Evolutionary conservation across 1,139 yeast species (phyloP), one percentile per base, ranked within the genome.

Genomic region (Yamadazyma oceani): DNA sequence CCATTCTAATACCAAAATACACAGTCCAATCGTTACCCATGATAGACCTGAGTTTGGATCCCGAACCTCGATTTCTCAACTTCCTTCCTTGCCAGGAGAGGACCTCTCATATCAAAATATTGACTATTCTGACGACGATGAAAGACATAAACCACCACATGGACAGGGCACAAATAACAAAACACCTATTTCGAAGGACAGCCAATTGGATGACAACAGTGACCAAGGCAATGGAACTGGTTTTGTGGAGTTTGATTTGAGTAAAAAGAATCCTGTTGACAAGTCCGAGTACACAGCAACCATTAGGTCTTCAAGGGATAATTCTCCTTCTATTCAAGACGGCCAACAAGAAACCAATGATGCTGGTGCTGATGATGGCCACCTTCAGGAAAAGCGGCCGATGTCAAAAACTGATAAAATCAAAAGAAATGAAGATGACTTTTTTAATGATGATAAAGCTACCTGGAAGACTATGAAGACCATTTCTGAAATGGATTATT

Each of bases 381-480:
- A 27, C 23, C 23, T 31, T 19, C 21, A 19, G 21, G 8, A 19
- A 19, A 6, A 5, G 8, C 5, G 16, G 31, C 33, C 28, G 34
- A 10, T 36, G 21, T 9, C 30, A 9, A 27, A 42, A 13, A 46
- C 45, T 12, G 39, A 43, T 7, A 25, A 23, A 17, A 19, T 41
- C 13, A 37, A 36, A 26, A 44, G 39, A 2, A 46, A 44, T 14
- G 69, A 58, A 3, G 69, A 67, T 31, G 73, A 67, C 41, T 69
- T 69, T 46, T 69, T 69, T 45, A 51, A 53, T 39, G 51, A 55
- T 15, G 53, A 57, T 15, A 41, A 51, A 7, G 41, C 64, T 10
- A 71, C 69, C 23, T 78, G 83, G 83, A 75, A 75, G 45, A 63
- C 73, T 17, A 76, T 77, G 74, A 71, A 71, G 42, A 73, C 77